A percentile compares a stretch with the other conserved stretches of the same genome.
Evolutionary conservation across 352 stramenopile genomes (phyloP).

Genomic region (Phytophthora sp.): DNA sequence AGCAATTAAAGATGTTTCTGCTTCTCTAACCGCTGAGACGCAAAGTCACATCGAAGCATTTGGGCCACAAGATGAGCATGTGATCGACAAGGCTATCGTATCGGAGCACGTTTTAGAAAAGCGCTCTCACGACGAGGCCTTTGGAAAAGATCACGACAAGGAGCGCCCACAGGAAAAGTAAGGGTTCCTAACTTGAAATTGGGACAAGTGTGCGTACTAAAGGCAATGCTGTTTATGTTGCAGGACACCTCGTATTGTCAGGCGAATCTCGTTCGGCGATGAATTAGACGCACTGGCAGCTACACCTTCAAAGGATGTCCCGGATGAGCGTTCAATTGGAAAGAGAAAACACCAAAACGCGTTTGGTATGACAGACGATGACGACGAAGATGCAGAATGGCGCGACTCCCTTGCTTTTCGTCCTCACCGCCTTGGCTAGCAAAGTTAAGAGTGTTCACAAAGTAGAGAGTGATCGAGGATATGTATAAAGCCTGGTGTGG

Average conservation of each 20-base stretch:
- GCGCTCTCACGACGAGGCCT: slow-evolving; percentile 23
- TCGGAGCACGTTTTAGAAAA: slow-evolving; percentile 22
- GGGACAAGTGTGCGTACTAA: background rate
- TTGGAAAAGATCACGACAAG: slow-evolving; percentile 13
- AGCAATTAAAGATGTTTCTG: too few relatives aligned
- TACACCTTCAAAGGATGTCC: slow-evolving; percentile 13
- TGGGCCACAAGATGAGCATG: slow-evolving; percentile 24
- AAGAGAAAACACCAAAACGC: slow-evolving; percentile 35
- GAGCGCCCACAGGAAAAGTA: slow-evolving; percentile 33
- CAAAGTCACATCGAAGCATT: too few relatives aligned
- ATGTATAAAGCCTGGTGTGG: too few relatives aligned
- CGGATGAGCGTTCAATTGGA: slow-evolving; percentile 5
- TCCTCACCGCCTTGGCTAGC: slow-evolving; percentile 17
- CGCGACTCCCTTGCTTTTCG: slow-evolving; percentile 35
- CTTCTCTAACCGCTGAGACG: too few relatives aligned
- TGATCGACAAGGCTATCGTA: slow-evolving; percentile 11
- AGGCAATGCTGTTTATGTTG: background rate
- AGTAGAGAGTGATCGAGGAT: too few relatives aligned
- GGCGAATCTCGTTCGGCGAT: slow-evolving; percentile 39
- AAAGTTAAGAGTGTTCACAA: too few relatives aligned
- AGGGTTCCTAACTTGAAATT: background rate
- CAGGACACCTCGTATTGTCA: slow-evolving; percentile 40
- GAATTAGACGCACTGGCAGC: slow-evolving; percentile 21
- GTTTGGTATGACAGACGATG: slow-evolving; percentile 37
- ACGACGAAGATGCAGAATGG: slow-evolving; percentile 42